These are phyloP conservation scores for Pycnococcus provasolii DNA, from an alignment of 139 green algal species.

Conservation along the genomic window DNA sequence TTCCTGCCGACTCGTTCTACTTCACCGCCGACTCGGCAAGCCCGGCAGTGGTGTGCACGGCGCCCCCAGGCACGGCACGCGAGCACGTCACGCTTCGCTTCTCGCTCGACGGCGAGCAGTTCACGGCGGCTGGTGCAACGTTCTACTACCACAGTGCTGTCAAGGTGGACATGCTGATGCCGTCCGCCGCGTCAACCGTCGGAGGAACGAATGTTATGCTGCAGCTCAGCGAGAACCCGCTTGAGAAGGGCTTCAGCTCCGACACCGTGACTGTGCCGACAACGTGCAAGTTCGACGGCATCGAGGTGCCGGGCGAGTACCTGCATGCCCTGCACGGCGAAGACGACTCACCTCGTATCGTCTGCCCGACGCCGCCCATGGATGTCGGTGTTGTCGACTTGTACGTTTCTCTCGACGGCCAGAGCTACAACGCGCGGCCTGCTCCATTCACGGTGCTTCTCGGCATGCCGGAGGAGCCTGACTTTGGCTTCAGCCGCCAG, in stretches of 20 bases:
- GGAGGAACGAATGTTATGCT: constrained; percentile 5
- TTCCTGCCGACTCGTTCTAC: too few relatives aligned
- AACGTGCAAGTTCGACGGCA: constrained; percentile 15
- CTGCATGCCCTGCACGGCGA: background rate
- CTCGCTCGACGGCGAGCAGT: background rate
- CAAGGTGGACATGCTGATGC: constrained; percentile 7
- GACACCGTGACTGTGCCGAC: constrained; percentile 5
- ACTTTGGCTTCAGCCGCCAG: too few relatives aligned
- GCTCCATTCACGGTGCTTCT: background rate
- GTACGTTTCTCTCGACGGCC: background rate
- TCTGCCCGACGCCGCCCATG: background rate
- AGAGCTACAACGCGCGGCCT: background rate
- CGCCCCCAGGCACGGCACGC: background rate
- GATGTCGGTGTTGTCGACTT: background rate
- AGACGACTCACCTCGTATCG: background rate
- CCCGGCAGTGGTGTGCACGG: too few relatives aligned
- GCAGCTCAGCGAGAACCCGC: background rate
- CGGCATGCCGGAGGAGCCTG: background rate
- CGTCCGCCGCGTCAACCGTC: background rate
- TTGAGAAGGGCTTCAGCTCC: background rate
- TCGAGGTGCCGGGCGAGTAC: constrained; percentile 6
- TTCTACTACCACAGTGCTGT: constrained; percentile 16
- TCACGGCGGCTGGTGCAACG: constrained; percentile 2
- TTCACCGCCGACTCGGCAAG: too few relatives aligned
- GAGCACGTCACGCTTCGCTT: background rate